These are phyloP conservation scores for Citrullus mucosospermus DNA, from an alignment of 306 rosid species.

Conservation along the genomic window DNA sequence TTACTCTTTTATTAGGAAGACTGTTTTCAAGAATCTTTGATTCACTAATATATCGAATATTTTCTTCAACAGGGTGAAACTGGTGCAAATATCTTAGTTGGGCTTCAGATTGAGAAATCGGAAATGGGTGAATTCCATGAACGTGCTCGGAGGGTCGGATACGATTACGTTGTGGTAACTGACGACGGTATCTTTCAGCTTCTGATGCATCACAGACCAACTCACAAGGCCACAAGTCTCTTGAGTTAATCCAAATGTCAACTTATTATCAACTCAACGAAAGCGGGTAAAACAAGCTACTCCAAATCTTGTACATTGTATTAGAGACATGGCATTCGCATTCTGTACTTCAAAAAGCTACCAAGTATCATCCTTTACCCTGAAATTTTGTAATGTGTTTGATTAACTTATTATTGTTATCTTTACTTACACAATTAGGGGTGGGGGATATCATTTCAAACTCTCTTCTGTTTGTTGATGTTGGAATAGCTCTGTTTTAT, in stretches of 20 bases:
- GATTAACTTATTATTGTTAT: neutral
- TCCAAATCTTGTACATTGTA: conserved; percentile 6
- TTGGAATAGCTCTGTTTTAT: neutral
- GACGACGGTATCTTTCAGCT: conserved; percentile 43
- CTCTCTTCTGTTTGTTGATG: neutral
- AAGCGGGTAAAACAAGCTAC: neutral
- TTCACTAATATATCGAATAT: neutral
- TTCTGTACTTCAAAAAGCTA: neutral
- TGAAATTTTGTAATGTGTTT: neutral
- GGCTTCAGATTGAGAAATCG: conserved; percentile 41
- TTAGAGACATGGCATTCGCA: neutral
- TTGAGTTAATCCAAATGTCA: neutral
- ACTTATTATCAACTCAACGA: neutral
- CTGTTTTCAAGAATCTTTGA: neutral
- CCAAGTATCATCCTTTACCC: neutral
- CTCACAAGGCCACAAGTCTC: neutral
- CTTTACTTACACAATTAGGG: neutral
- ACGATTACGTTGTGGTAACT: conserved; percentile 58
- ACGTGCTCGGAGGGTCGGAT: conserved; percentile 42
- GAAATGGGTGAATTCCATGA: conserved; percentile 58
- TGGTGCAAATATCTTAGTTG: conserved; percentile 83
- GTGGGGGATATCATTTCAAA: neutral
- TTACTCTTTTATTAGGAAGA: neutral
- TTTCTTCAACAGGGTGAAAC: conserved; percentile 57
- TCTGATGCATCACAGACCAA: conserved; percentile 44